phyloP scores from a whole-genome alignment of 345 rosid species.

The Durio zibethinus region DNA sequence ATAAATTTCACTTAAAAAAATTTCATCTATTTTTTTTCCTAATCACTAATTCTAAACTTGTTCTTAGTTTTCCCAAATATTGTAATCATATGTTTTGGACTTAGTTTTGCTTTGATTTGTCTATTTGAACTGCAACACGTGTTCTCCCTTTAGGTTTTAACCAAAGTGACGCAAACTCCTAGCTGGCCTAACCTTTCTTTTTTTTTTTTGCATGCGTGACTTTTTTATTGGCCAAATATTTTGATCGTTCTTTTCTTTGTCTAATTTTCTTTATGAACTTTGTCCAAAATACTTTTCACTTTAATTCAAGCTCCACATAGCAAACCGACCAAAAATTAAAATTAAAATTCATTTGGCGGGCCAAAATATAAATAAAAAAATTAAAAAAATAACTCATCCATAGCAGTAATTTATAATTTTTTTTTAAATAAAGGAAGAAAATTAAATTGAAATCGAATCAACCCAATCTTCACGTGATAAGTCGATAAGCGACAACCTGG shows the following conservation, averaged over 20 bases:
- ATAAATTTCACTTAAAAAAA: no score
- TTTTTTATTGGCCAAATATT: no score
- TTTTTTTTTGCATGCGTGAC: neutral
- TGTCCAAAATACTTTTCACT: neutral
- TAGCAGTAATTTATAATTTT: no score
- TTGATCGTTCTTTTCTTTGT: neutral
- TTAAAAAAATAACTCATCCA: no score
- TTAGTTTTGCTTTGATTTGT: neutral
- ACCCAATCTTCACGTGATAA: neutral
- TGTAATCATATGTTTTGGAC: neutral
- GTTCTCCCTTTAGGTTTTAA: neutral
- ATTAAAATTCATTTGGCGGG: neutral
- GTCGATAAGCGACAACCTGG: neutral
- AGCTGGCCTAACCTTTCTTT: neutral
- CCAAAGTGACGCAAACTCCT: neutral
- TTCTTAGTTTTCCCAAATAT: no score
- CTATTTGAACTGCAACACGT: neutral
- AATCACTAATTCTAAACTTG: no score
- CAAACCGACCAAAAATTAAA: neutral
- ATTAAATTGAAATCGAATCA: neutral
- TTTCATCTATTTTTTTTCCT: no score
- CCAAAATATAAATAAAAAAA: no score
- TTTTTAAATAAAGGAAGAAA: no score
- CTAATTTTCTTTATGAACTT: neutral
- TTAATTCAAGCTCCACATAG: neutral